These are phyloP conservation scores for Syzygium aqueum DNA, from an alignment of 345 rosid species.

Conservation along the genomic window DNA sequence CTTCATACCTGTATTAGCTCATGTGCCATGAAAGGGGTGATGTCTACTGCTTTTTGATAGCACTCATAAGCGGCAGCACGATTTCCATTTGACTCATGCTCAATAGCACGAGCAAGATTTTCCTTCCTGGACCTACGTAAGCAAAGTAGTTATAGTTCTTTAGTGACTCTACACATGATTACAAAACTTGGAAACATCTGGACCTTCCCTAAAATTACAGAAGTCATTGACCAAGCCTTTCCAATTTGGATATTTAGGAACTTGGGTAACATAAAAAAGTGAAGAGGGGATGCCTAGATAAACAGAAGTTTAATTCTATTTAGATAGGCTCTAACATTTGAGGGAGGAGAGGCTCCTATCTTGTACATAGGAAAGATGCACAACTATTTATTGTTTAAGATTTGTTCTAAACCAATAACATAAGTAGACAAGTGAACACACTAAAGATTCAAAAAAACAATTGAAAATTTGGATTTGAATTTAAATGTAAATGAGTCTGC, in stretches of 20 bases:
- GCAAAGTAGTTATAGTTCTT: background rate
- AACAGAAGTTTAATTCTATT: background rate
- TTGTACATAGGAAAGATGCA: background rate
- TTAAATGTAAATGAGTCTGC: background rate
- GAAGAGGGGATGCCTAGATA: background rate
- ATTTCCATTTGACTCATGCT: conserved; percentile 80
- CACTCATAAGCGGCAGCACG: conserved; percentile 78
- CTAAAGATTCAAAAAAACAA: background rate
- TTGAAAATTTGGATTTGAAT: background rate
- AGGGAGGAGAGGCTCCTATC: background rate
- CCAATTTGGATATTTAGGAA: background rate
- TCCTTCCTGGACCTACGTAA: conserved; percentile 69
- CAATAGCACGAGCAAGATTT: conserved; percentile 73
- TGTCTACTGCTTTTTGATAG: conserved; percentile 92
- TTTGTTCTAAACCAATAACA: background rate
- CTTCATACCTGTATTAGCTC: conserved; percentile 67
- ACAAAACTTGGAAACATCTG: background rate
- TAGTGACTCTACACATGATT: background rate
- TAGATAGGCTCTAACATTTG: background rate
- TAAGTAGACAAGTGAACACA: background rate
- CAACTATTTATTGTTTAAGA: background rate
- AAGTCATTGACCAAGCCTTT: background rate
- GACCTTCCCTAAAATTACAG: background rate
- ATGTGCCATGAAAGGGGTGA: conserved; percentile 86
- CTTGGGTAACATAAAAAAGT: background rate